Base-by-base conservation (phyloP, 1,139 yeast species). In the Debaryomyces robertsiae region DNA sequence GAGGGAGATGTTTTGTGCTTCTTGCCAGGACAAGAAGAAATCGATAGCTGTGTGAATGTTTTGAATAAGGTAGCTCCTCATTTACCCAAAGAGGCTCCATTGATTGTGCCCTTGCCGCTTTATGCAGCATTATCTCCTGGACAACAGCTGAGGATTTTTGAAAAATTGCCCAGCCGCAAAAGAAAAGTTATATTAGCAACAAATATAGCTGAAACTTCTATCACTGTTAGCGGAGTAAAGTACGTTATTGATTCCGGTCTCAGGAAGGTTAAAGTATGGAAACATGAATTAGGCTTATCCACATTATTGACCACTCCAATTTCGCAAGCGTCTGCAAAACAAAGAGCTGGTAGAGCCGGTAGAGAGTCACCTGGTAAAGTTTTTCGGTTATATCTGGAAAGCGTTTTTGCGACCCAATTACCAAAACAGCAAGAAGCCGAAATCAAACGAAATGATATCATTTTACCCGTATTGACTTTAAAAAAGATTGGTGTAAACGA, bases 271-370 rank as follows among this genome's bases (percentile, higher is more conserved):
- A 87, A 93, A 51, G 94, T 91, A 1, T 93, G 97, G 96, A 80
- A 93, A 53, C 96, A 93, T 54, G 90, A 84, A 52, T 67, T 91
- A 31, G 98, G 98, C 0, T 74, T 93, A 33, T 94, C 96, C 9
- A 87, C 98, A 0, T 76, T 93, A 56, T 69, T 91, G 38, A 90
- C 97, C 0, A 89, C 94, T 0, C 93, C 98, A 1, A 84, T 94
- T 14, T 90, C 98, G 0, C 90, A 87, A 56, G 95, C 98, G 0
- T 86, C 96, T 30, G 98, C 98, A 0, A 79, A 85, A 32, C 99
- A 93, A 67, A 75, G 99, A 64, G 84, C 94, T 43, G 99, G 99
- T 61, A 87, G 99, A 75, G 98, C 98, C 19, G 99, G 99, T 50
- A 88, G 99, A 79, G 98, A 93, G 67, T 81, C 86, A 31, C 60